Conservation (phyloP, 1,284 basidiomycete species). For the Megacollybia platyphylla region DNA sequence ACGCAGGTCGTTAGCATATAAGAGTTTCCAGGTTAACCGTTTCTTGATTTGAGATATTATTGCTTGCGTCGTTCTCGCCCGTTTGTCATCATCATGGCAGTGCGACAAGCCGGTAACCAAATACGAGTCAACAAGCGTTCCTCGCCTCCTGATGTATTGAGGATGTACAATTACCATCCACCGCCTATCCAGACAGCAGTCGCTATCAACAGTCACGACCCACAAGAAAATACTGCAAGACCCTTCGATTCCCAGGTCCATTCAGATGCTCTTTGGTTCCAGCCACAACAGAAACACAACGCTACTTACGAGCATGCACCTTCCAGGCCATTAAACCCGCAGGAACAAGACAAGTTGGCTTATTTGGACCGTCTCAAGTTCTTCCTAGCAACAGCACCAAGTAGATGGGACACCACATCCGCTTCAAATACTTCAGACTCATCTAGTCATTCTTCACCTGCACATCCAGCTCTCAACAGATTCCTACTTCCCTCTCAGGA, state of each 20-base stretch:
- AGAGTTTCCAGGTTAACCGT: too few species aligned
- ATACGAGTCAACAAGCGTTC: too few species aligned
- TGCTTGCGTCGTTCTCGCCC: too few species aligned
- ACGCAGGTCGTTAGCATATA: too few species aligned
- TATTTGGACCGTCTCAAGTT: conserved; percentile 70
- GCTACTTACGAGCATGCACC: conserved; percentile 29
- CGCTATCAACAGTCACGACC: not conserved
- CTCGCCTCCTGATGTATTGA: too few species aligned
- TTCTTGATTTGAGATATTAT: too few species aligned
- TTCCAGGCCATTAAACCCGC: conserved; percentile 38
- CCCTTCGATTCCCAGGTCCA: not conserved
- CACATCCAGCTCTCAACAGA: conserved; percentile 67
- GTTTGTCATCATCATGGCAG: too few species aligned
- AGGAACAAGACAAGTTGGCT: conserved; percentile 58
- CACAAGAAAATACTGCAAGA: not conserved
- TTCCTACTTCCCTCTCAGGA: conserved; percentile 79
- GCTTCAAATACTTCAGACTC: conserved; percentile 12
- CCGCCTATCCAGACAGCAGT: not conserved
- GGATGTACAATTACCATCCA: not conserved
- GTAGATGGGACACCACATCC: conserved; percentile 43
- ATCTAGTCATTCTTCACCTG: conserved; percentile 12
- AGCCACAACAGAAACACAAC: conserved; percentile 3
- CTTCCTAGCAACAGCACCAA: conserved; percentile 79
- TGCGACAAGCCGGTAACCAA: too few species aligned
- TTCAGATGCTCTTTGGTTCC: conserved; percentile 1